Evolutionary conservation across 179 eudicot genomes (phyloP), one percentile per base, ranked within the genome.

Genomic region (Heliamphora pulchella): DNA sequence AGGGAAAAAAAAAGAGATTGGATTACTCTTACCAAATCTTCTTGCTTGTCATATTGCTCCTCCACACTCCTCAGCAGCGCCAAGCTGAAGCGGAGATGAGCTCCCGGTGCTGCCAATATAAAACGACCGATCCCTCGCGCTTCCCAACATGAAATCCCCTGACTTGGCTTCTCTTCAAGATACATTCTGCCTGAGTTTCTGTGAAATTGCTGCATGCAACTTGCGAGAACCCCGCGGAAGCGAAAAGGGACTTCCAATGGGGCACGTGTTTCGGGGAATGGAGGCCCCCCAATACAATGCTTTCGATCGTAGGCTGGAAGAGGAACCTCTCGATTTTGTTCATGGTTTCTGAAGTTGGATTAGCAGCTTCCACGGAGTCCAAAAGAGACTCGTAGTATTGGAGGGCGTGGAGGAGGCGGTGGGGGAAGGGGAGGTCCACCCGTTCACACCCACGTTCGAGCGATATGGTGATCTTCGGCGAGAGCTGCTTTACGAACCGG

Each of bases 41-140:
- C 61, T 43, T 39, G 63, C 51, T 73, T 63, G 72, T 48, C 14
- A 6, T 54, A 22, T 72, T 72, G 41, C 59, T 50, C 44, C 51
- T 59, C 61, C 67, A 31, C 31, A 31, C 31, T 31, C 31, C 31
- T 85, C 86, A 91, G 78, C 91, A 93, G 85, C 88, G 90, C 98
- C 98, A 94, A 75, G 94, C 92, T 2, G 93, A 89, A 71, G 89
- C 97, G 11, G 91, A 84, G 81, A 94, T 84, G 22, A 94, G 91
- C 82, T 88, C 98, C 17, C 85, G 79, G 59, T 87, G 70, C 84
- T 91, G 94, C 94, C 96, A 94, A 77, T 89, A 83, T 31, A 94
- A 86, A 14, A 89, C 89, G 1, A 94, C 88, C 39, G 93, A 88
- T 2, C 87, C 78, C 78, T 91, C 90, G 11, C 89, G 85, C 85